Evolutionary conservation across 345 rosid species (phyloP).

Genomic region (Salix koriyanagi): DNA sequence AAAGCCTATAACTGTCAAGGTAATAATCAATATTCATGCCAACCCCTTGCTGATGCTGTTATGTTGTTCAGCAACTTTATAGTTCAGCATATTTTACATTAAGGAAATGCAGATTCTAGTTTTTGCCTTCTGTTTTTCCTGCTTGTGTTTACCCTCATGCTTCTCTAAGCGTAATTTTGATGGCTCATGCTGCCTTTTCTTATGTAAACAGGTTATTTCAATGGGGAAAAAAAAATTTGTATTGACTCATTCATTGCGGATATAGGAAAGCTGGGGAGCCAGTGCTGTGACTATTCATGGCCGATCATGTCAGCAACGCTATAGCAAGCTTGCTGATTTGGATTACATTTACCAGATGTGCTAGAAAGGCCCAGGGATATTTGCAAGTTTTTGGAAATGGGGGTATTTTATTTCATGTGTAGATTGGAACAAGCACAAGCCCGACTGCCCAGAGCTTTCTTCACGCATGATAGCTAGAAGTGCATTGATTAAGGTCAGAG

Average conservation of each 20-base stretch:
- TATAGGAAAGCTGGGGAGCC: constrained; percentile 76
- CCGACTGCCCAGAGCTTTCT: constrained; percentile 73
- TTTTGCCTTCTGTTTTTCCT: not conserved
- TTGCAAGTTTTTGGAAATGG: constrained; percentile 86
- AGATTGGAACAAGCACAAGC: constrained; percentile 77
- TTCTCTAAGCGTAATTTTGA: not conserved
- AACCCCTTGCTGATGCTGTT: not conserved
- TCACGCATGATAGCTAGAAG: constrained; percentile 95
- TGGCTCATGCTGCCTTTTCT: constrained; percentile 1
- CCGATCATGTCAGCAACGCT: constrained; percentile 88
- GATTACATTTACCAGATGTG: constrained; percentile 70
- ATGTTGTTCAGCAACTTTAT: not conserved
- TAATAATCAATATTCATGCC: constrained; percentile 17
- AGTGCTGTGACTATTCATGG: constrained; percentile 88
- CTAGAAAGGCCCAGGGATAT: constrained; percentile 50
- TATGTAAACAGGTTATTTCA: constrained; percentile 69
- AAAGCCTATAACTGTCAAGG: constrained; percentile 84
- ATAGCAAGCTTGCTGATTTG: constrained; percentile 92
- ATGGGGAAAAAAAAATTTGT: constrained; percentile 59
- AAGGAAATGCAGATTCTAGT: not conserved
- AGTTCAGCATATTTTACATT: not conserved
- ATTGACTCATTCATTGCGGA: constrained; percentile 72
- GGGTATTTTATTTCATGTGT: constrained; percentile 66
- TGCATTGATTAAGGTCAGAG: constrained; percentile 68
- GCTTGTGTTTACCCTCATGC: constrained; percentile 2